Base-by-base conservation (phyloP, 1,284 basidiomycete genomes). In the Boletus mariae region DNA sequence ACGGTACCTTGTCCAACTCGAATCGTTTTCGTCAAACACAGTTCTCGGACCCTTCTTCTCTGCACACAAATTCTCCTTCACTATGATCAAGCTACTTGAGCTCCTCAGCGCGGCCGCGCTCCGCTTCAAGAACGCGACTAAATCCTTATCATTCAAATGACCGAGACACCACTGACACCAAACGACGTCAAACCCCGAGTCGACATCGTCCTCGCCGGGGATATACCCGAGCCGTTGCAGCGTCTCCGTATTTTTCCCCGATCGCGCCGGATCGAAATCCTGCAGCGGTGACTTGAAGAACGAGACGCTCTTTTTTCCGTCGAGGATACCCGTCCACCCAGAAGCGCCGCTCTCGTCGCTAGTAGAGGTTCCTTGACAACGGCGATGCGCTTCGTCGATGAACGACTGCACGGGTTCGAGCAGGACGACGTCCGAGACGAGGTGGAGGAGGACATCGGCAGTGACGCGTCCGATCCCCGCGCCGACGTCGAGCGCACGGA, bases 101-200 rank as follows among this genome's bases (percentile, higher is more conserved):
- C 66, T 70, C 46, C 83, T 74, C 55, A 93, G 66, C 1, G 88
- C 80, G 6, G 69, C 69, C 49, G 78, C 76, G 57, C 84, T 79
- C 47, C 83, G 76, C 60, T 76, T 74, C 55, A 97, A 78, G 73
- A 96, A 97, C 0, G 72, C 68, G 31, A 92, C 79, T 23, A 97
- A 79, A 65, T 94, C 90, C 5, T 70, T 64, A 64, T 95, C 87
- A 49, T 78, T 81, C 56, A 96, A 75, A 74, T 94, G 91, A n/a
- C 90, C 90, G 12, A 96, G 77, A 74, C 93, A 95, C 94, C 94
- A 97, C 69, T 97, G 94, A 63, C 92, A 92, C 94, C 92, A 94
- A 54, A 95, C 80, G 13, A 93, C 78, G 71, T 93, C 88, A 67
- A 87, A 91, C 2, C 79, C 79, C 37, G 75, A 72, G 35, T 73